Evolutionary conservation across 2,329 filamentous ascomycete species (phyloP).

Genomic region (Sporothrix brunneoviolacea): DNA sequence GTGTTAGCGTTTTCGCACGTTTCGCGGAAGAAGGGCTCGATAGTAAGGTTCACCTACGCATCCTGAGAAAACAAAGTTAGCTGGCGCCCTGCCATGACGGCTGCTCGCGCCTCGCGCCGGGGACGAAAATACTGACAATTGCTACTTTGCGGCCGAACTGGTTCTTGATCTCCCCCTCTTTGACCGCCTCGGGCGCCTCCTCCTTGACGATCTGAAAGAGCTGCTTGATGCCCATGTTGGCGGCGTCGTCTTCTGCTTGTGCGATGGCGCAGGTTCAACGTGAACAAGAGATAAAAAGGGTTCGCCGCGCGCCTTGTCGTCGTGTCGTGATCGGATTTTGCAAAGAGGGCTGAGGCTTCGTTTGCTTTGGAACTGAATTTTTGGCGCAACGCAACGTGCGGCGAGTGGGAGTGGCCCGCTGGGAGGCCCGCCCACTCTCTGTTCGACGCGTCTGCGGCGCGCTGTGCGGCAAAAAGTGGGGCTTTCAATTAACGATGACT

Average conservation of each 20-base stretch:
- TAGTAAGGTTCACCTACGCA: constrained; percentile 14
- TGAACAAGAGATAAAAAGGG: background rate
- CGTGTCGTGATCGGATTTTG: no score
- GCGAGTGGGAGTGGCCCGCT: background rate
- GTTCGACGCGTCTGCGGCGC: background rate
- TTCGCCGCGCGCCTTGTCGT: no score
- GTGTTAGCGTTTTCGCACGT: background rate
- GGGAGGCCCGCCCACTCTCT: background rate
- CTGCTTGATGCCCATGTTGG: constrained; percentile 60
- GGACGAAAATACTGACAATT: constrained; percentile 58
- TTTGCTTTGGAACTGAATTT: no score
- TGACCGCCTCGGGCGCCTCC: constrained; percentile 90
- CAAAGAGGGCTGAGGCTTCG: no score
- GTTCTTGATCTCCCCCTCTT: constrained; percentile 96
- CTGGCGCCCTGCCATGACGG: background rate
- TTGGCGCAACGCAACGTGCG: background rate
- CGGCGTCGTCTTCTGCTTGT: constrained; percentile 2
- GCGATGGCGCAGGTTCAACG: no score
- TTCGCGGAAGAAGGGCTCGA: background rate
- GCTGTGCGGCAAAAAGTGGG: background rate
- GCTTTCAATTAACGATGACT: background rate
- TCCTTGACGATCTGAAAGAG: constrained; percentile 80
- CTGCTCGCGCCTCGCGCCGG: no score
- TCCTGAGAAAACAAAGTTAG: constrained; percentile 11
- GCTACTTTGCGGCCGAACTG: constrained; percentile 98